Conservation (phyloP, 495 filamentous ascomycete genomes). For the Amniculicola lignicola region DNA sequence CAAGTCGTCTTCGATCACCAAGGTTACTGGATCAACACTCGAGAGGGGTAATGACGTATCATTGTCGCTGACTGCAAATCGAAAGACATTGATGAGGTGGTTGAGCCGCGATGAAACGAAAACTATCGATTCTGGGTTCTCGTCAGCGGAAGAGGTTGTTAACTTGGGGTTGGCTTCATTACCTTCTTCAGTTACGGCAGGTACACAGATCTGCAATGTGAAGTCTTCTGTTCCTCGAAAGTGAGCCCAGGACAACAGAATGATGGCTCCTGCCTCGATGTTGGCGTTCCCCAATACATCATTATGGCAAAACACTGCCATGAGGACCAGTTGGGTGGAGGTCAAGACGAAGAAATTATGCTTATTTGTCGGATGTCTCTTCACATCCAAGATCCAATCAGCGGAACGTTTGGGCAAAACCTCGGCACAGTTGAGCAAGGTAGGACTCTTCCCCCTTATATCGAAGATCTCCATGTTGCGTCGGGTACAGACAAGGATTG, state of each 20-base stretch:
- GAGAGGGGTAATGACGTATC: slow-evolving; percentile 1
- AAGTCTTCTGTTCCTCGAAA: slow-evolving; percentile 42
- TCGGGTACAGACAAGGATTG: slow-evolving; percentile 39
- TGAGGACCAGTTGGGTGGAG: slow-evolving; percentile 33
- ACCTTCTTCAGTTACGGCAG: slow-evolving; percentile 9
- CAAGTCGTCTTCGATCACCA: slow-evolving; percentile 6
- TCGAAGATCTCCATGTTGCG: slow-evolving; percentile 33
- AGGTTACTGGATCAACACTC: slow-evolving; percentile 12
- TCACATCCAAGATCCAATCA: slow-evolving; percentile 41
- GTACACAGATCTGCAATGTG: slow-evolving; percentile 19
- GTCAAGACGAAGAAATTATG: slow-evolving; percentile 39
- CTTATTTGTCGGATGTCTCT: slow-evolving; percentile 27
- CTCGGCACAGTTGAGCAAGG: slow-evolving; percentile 18
- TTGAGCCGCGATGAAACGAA: slow-evolving; percentile 35
- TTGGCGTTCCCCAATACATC: slow-evolving; percentile 1
- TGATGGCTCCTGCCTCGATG: slow-evolving; percentile 28
- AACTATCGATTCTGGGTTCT: slow-evolving; percentile 19
- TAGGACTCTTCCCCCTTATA: slow-evolving; percentile 16
- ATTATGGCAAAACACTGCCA: slow-evolving; percentile 19
- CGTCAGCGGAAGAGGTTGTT: not conserved
- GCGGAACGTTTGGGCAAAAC: slow-evolving; percentile 17
- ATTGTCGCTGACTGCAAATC: slow-evolving; percentile 14
- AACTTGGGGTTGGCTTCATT: not conserved
- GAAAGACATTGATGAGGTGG: slow-evolving; percentile 31
- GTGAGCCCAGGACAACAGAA: slow-evolving; percentile 47